These are phyloP conservation scores for Liquidambar formosana DNA, from an alignment of 164 flowering plant genomes.

Conservation along the genomic window DNA sequence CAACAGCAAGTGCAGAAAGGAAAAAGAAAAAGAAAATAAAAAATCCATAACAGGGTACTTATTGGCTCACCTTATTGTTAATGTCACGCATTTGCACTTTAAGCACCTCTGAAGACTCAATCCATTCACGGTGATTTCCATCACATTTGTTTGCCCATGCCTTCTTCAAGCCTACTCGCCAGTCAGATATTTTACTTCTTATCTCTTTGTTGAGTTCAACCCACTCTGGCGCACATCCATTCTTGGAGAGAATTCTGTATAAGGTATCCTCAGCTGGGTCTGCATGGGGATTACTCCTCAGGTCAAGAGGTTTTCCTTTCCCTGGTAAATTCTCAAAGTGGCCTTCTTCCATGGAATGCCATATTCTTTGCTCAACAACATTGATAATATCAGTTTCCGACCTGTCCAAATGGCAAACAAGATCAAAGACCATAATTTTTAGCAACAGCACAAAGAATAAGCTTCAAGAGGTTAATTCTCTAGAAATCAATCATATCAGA, in stretches of 20 bases:
- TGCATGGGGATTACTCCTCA: slow-evolving; percentile 69
- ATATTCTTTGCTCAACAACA: slow-evolving; percentile 90
- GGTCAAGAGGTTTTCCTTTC: slow-evolving; percentile 88
- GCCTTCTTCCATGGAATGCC: slow-evolving; percentile 93
- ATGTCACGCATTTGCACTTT: slow-evolving; percentile 58
- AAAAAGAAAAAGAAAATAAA: not conserved
- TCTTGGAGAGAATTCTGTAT: slow-evolving; percentile 74
- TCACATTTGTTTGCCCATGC: slow-evolving; percentile 47
- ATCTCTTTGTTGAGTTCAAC: slow-evolving; percentile 92
- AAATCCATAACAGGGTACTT: no score
- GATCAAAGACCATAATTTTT: not conserved
- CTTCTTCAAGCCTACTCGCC: slow-evolving; percentile 66
- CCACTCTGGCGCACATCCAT: slow-evolving; percentile 94
- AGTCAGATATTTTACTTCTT: slow-evolving; percentile 45
- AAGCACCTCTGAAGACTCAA: slow-evolving; percentile 49
- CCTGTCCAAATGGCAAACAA: slow-evolving; percentile 36
- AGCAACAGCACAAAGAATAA: not conserved
- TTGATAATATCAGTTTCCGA: slow-evolving; percentile 86
- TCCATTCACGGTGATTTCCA: slow-evolving; percentile 57
- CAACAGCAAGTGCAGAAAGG: not conserved
- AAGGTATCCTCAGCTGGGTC: slow-evolving; percentile 95
- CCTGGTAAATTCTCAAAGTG: slow-evolving; percentile 95
- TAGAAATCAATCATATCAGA: no score
- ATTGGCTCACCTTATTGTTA: slow-evolving; percentile 61
- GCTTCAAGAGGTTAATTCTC: no score